Conservation (phyloP, 2,329 filamentous ascomycete genomes). For the Sporothrix sp. region DNA sequence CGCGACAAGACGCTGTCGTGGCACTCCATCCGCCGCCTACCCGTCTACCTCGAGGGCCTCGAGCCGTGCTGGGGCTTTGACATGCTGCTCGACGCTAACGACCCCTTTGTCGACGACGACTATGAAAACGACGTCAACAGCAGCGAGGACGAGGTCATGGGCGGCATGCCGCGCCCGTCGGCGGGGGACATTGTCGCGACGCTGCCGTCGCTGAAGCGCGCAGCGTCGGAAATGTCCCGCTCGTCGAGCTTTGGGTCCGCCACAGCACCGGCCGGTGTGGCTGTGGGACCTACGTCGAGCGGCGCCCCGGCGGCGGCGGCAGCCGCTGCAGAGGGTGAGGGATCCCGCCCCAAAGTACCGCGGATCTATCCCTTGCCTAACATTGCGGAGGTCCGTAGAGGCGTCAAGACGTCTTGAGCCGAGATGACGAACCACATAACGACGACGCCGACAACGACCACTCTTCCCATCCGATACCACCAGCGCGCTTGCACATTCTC, state of each 20-base stretch:
- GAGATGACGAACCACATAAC: background rate
- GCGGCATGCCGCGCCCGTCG: conserved; percentile 25
- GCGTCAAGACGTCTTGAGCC: conserved; percentile 17
- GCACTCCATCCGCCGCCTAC: conserved; percentile 40
- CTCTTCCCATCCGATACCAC: too few species aligned
- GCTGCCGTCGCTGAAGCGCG: conserved; percentile 38
- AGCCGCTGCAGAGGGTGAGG: conserved; percentile 19
- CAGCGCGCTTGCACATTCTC: too few species aligned
- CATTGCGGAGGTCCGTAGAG: conserved; percentile 30
- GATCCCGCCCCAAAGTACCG: conserved; percentile 24
- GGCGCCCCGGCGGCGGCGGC: conserved; percentile 18
- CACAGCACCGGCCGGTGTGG: conserved; percentile 20
- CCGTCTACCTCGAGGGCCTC: conserved; percentile 41
- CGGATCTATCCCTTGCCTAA: conserved; percentile 32
- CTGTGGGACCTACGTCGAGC: conserved; percentile 7
- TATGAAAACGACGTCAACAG: conserved; percentile 8
- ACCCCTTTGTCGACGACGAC: conserved; percentile 8
- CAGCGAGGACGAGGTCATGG: conserved; percentile 16
- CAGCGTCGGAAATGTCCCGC: conserved; percentile 43
- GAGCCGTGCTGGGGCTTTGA: conserved; percentile 48
- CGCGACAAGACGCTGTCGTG: conserved; percentile 44
- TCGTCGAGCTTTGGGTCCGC: conserved; percentile 36
- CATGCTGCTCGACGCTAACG: conserved; percentile 34
- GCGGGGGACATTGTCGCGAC: conserved; percentile 38
- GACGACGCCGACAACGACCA: background rate